Base-by-base conservation (phyloP, 495 filamentous ascomycete genomes). In the Neurospora sp. region DNA sequence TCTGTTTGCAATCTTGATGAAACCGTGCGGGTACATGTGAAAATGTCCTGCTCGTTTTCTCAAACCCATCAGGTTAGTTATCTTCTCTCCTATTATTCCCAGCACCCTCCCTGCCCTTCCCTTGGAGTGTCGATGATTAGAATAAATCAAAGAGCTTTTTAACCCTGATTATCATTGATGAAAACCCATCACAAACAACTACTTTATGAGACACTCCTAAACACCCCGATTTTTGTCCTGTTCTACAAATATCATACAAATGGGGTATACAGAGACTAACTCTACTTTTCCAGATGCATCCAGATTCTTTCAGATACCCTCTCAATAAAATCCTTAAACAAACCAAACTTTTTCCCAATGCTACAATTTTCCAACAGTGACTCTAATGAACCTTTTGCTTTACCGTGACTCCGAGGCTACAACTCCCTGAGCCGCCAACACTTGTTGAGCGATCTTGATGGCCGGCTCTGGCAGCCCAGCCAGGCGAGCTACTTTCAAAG, bases 401-500 rank as follows among this genome's bases (percentile, higher is more conserved):
- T 8, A 31, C 27, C 3, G 27, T 65, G 14, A 65, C 53, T 65
- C 27, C 27, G 12, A 65, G 5, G 53, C 65, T 72, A 74, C 69
- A 31, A 73, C 73, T 44, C 69, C 76, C 39, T 71, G 74, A 18
- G 46, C 35, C 71, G 76, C 80, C 70, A 88, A 74, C 4, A 86
- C 77, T 69, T 80, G 74, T 72, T 77, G 78, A 5, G 91, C 91
- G 70, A 90, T 79, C 27, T 81, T 82, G 48, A 93, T 86, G 2
- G 88, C 88, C 42, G 84, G 81, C 70, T 85, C 86, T 5, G 91
- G 91, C 69, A 94, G 76, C 76, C 94, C 94, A 14, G 96, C 96
- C 73, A 99, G 80, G 70, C 89, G 86, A 16, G 96, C 96, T 11
- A 98, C 96, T 77, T 96, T 98, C 65, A 99, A 79, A 35, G 96